These are phyloP conservation scores for Aspergillus novofumigatus DNA, from an alignment of 2,329 filamentous ascomycete genomes.

Conservation along the genomic window DNA sequence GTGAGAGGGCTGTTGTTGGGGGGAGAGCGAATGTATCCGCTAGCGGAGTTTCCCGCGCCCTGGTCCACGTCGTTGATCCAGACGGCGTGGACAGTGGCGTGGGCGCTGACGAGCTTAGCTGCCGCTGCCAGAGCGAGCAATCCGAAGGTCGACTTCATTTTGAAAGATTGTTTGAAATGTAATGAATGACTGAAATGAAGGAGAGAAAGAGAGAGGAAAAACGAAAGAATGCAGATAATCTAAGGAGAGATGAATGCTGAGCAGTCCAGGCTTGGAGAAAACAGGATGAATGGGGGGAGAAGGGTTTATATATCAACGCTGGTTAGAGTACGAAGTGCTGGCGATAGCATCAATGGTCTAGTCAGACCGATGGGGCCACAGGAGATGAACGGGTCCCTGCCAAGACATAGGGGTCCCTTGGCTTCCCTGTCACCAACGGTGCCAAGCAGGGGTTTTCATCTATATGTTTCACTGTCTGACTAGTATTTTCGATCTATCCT, in stretches of 20 bases:
- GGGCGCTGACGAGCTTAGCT: conserved; percentile 16
- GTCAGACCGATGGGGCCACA: neutral
- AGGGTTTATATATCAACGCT: neutral
- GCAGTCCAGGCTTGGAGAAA: neutral
- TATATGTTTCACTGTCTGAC: neutral
- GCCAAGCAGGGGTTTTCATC: neutral
- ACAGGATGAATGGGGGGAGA: neutral
- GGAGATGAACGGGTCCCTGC: neutral
- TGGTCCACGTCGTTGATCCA: conserved; percentile 22
- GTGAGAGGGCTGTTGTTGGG: conserved; percentile 19
- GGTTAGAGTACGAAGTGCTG: neutral
- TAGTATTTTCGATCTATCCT: neutral
- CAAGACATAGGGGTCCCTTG: neutral
- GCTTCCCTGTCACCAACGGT: neutral
- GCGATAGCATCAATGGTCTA: neutral
- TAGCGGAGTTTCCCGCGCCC: conserved; percentile 14
- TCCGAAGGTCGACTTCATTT: conserved; percentile 19
- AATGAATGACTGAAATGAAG: neutral
- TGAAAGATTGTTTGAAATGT: neutral
- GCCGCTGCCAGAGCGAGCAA: conserved; percentile 23
- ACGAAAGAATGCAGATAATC: conserved; percentile 1
- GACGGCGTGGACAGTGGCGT: conserved; percentile 19
- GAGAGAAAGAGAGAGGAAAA: neutral
- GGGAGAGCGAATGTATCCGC: conserved; percentile 18
- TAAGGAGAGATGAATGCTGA: conserved; percentile 1